Percentiles rank a stretch among this genome's conserved stretches.
These are phyloP conservation scores for Pichia sp. DNA, from an alignment of 1,139 yeast genomes.

Conservation along the genomic window DNA sequence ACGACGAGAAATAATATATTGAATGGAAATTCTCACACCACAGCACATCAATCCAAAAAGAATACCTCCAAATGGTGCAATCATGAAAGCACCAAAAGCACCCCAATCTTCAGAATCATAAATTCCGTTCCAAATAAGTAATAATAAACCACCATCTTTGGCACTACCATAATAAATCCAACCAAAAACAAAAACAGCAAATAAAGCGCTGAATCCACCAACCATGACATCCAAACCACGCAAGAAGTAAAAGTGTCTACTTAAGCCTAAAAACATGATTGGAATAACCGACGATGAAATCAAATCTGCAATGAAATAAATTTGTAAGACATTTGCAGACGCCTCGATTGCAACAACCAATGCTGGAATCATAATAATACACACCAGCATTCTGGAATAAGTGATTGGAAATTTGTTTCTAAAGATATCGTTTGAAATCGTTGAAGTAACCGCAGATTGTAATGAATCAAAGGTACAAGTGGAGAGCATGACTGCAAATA, in stretches of 20 bases:
- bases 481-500: conserved; percentile 64
- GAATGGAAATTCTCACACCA: conserved; percentile 37
- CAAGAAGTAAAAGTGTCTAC: conserved; percentile 55
- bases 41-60: conserved; percentile 47
- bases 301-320: conserved; percentile 85
- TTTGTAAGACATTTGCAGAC: conserved; percentile 76
- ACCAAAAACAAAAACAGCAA: conserved; percentile 79
- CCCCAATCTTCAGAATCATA: conserved; percentile 82
- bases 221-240: conserved; percentile 76
- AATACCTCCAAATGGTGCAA: conserved; percentile 80
- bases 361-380: conserved; percentile 72
- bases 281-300: conserved; percentile 85
- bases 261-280: conserved; percentile 72
- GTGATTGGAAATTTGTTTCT: conserved; percentile 64
- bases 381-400: conserved; percentile 66
- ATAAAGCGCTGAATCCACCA: conserved; percentile 77
- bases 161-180: conserved; percentile 67
- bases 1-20: conserved; percentile 31
- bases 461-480: conserved; percentile 87
- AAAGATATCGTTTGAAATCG: conserved; percentile 83
- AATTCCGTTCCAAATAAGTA: conserved; percentile 70
- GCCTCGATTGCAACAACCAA: conserved; percentile 75
- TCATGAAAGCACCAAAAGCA: conserved; percentile 88
- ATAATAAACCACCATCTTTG: conserved; percentile 65
- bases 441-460: conserved; percentile 84